A percentile compares a stretch with the other conserved stretches of the same genome.
These are phyloP conservation scores for Inga oerstediana DNA, from an alignment of 306 rosid species.

Conservation along the genomic window DNA sequence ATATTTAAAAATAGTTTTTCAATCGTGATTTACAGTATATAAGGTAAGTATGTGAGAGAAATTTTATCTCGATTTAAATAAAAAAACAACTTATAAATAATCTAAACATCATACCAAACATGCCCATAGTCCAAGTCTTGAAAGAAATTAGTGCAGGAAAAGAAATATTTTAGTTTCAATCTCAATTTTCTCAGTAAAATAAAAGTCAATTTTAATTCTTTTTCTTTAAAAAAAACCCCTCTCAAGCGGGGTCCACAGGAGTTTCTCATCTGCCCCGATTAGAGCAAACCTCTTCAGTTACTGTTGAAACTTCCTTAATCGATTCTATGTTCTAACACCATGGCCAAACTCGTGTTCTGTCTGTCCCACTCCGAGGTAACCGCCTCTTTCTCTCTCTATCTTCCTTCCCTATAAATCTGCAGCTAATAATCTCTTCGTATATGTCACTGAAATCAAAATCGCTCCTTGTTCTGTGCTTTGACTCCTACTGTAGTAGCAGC, in stretches of 20 bases:
- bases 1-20: too few species aligned
- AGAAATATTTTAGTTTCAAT: too few species aligned
- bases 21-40: too few species aligned
- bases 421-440: not conserved
- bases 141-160: too few species aligned
- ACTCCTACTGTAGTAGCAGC: not conserved
- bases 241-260: not conserved
- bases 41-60: too few species aligned
- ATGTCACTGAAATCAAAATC: conserved; percentile 13
- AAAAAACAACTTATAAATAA: too few species aligned
- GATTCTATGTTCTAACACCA: conserved; percentile 25
- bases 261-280: not conserved
- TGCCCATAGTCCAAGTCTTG: too few species aligned
- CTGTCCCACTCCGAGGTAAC: conserved; percentile 40
- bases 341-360: conserved; percentile 29
- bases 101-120: too few species aligned
- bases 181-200: too few species aligned
- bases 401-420: conserved; percentile 9
- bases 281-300: conserved; percentile 4
- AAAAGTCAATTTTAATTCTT: too few species aligned
- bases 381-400: conserved; percentile 24
- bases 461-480: not conserved
- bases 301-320: conserved; percentile 13
- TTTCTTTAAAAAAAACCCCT: not conserved
- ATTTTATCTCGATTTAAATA: too few species aligned